Evolutionary conservation across 75 land plant genomes (phyloP), one percentile per base, ranked within the genome.

Genomic region (Larix kaempferi): DNA sequence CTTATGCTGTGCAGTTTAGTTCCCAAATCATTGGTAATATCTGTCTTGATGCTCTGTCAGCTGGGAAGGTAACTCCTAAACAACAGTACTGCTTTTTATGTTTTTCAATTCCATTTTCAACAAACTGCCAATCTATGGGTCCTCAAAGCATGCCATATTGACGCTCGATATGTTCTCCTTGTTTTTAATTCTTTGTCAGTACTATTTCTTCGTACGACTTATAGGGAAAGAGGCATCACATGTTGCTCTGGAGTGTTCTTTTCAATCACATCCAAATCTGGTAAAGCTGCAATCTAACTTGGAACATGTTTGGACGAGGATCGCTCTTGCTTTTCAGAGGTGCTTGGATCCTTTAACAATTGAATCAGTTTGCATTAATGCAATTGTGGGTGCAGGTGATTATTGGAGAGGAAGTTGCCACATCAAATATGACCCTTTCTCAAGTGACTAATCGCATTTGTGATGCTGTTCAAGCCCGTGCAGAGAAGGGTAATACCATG

Each of bases 231-330:
- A 81, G 74, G 91, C 88, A 74, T 96, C 99, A 25, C 96, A 96
- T 86, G 94, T 93, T 54, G 87, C 96, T 29, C 62, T 96, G 78
- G 96, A 96, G 80, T 96, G 99, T 66, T 84, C 99, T 56, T 91
- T 96, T 41, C 99, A 96, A 80, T 96, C 99, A 13, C 94, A 93
- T 84, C 92, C 99, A 52, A 96, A 96, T 79, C 86, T 96, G 96
- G 99, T 96, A 61, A 21, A 39, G 15, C 7, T 41, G 59, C 6
- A 15, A 15, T 57, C n/a, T 19, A 16, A 63, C 25, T 77, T 25
- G 27, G 22, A 5, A 44, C 49, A 7, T 44, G 49, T 6, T 44
- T 44, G 49, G 49, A 44, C 6, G 8, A 44, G 49, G 49, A 6
- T 6, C 6, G 7, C 8, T 21, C 86, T 33, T 19, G 16, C 56